phyloP scores from a whole-genome alignment of 2,329 filamentous ascomycete genomes.

The Penicillium brasilianum region DNA sequence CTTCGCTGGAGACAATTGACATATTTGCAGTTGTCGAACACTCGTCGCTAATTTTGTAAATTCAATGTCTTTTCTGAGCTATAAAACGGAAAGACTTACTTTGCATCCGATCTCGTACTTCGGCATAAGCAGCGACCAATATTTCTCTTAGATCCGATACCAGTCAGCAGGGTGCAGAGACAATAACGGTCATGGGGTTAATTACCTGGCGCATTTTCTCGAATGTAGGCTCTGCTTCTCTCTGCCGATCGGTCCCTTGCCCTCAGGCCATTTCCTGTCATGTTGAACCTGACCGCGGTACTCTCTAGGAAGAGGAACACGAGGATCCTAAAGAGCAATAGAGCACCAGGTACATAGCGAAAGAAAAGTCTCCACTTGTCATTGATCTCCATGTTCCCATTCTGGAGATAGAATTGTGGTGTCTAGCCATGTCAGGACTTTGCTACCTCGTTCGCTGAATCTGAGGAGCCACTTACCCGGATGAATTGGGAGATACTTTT shows the following conservation, averaged over 20 bases:
- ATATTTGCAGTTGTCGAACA: conserved; percentile 22
- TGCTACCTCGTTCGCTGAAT: neutral
- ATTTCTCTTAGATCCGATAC: conserved; percentile 11
- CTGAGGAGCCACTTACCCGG: conserved; percentile 6
- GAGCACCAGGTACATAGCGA: conserved; percentile 12
- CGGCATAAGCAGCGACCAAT: conserved; percentile 27
- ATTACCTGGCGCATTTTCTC: conserved; percentile 16
- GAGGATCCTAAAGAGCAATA: conserved; percentile 8
- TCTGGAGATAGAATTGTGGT: conserved; percentile 19
- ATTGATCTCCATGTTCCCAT: conserved; percentile 9
- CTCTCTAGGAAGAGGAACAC: conserved; percentile 22
- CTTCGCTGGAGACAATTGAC: conserved; percentile 8
- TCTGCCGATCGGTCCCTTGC: conserved; percentile 7
- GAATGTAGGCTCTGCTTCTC: conserved; percentile 11
- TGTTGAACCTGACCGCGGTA: conserved; percentile 9
- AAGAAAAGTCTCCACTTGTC: conserved; percentile 9
- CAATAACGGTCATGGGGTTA: neutral
- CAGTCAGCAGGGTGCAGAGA: no score
- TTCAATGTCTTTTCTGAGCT: neutral
- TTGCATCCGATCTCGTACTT: conserved; percentile 31
- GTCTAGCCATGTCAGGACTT: conserved; percentile 7
- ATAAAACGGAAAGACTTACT: conserved; percentile 12
- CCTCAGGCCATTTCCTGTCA: neutral
- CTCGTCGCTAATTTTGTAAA: conserved; percentile 15
- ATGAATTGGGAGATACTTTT: conserved; percentile 21